phyloP scores from a whole-genome alignment of 1,284 basidiomycete genomes.

The Ustilago shanxiensis region DNA sequence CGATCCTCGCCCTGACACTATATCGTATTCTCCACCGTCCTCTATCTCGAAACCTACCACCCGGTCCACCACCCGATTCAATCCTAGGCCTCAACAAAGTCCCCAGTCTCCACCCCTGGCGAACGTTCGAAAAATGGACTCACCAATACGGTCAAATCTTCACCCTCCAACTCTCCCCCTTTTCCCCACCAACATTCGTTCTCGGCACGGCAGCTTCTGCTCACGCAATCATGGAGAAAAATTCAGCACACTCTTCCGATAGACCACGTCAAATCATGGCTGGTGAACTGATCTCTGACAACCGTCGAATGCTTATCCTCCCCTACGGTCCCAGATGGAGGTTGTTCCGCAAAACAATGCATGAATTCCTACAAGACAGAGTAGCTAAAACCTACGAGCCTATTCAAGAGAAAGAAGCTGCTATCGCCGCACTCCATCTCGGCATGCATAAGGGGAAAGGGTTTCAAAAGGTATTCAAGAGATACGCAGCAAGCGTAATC shows the following conservation, averaged over 20 bases:
- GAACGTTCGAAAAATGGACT: slow-evolving; percentile 40
- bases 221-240: slow-evolving; percentile 32
- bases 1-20: neutral
- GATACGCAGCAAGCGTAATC: slow-evolving; percentile 51
- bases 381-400: slow-evolving; percentile 44
- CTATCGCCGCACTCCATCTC: slow-evolving; percentile 23
- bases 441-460: slow-evolving; percentile 5
- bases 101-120: slow-evolving; percentile 37
- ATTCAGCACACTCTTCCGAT: slow-evolving; percentile 17
- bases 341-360: slow-evolving; percentile 43
- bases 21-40: neutral
- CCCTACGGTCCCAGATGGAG: slow-evolving; percentile 47
- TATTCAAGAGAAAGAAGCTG: slow-evolving; percentile 40
- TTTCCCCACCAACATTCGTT: slow-evolving; percentile 26
- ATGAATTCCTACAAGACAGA: slow-evolving; percentile 45
- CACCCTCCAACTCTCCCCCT: slow-evolving; percentile 24
- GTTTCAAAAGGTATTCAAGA: slow-evolving; percentile 31
- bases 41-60: slow-evolving; percentile 14
- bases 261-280: slow-evolving; percentile 47
- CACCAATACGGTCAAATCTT: slow-evolving; percentile 34
- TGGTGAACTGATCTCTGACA: slow-evolving; percentile 49
- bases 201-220: slow-evolving; percentile 32
- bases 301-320: slow-evolving; percentile 52
- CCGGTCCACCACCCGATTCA: slow-evolving; percentile 14
- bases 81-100: slow-evolving; percentile 20